Evolutionary conservation across 1,284 basidiomycete genomes (phyloP), one percentile per base, ranked within the genome.

Genomic region (Vanrija sp.): DNA sequence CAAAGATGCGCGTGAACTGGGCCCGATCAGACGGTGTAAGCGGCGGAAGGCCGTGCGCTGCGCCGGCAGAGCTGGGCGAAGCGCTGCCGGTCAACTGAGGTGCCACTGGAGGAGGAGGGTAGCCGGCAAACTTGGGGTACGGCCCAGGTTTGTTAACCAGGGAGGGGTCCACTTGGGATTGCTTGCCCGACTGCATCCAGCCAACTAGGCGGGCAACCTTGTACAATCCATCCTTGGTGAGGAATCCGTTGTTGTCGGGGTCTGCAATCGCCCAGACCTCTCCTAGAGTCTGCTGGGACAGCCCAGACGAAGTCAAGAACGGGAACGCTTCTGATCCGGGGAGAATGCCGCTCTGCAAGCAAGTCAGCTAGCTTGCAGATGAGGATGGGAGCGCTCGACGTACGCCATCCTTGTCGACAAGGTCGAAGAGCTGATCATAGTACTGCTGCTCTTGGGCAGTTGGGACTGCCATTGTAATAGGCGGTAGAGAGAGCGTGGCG

Each of bases 201-300:
- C 88, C 92, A 63, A 98, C 92, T 44, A 98, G 81, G 52, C 96
- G 83, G 25, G 96, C 81, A 9, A 91, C 93, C 58, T 89, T 82
- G 44, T 89, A 86, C 69, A 92, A 88, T 40, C 88, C 88, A 65
- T 89, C 91, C 62, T 83, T 85, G 15, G 91, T 87, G 54, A 99
- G 82, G 78, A 88, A 92, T 4, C 94, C 94, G 61, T 89, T 89
- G 80, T 96, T 93, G 45, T 91, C 87, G 49, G 88, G 86, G 79
- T 99, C 96, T 42, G 93, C 87, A 58, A 98, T 78, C 52, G 81
- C 83, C 95, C 96, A 99, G 65, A 99, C 87, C 79, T 96, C 89
- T 43, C 93, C 92, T 56, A 98, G 85, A 38, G 83, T 81, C n/a
- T 82, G 78, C 8, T 89, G 85, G 28, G 84, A 77, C 53, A 95